Percentiles rank a stretch among this genome's conserved stretches.
phyloP scores from a whole-genome alignment of 2,329 filamentous ascomycete genomes.

The Fusarium protoensiforme region DNA sequence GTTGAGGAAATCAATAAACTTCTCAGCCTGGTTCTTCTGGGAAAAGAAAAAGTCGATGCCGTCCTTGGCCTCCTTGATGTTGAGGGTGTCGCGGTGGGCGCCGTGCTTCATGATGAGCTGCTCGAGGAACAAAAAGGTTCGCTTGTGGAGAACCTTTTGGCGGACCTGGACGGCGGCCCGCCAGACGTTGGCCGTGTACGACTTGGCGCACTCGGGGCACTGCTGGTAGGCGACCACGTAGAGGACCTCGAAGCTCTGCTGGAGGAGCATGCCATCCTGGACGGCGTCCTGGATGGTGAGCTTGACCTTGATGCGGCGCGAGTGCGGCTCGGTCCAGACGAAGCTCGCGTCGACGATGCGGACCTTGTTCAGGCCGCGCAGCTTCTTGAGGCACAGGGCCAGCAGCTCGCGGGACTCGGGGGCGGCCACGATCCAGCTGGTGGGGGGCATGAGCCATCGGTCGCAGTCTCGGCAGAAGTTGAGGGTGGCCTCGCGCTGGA shows the following conservation, averaged over 20 bases:
- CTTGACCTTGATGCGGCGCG: constrained; percentile 90
- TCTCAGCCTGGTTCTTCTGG: constrained; percentile 89
- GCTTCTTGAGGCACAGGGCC: constrained; percentile 88
- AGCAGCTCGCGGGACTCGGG: constrained; percentile 93
- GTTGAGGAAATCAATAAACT: constrained; percentile 89
- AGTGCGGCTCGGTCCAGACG: constrained; percentile 98
- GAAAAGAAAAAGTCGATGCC: constrained; percentile 97
- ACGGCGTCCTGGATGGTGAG: constrained; percentile 86
- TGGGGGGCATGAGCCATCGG: constrained; percentile 88
- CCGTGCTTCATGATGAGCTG: constrained; percentile 95
- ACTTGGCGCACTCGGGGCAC: constrained; percentile 94
- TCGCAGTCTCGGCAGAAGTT: constrained; percentile 97
- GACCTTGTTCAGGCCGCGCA: constrained; percentile 87
- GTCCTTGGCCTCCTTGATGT: constrained; percentile 97
- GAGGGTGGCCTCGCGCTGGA: constrained; percentile 89
- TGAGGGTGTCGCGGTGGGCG: constrained; percentile 92
- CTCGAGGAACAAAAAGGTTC: constrained; percentile 78
- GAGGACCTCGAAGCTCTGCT: constrained; percentile 95
- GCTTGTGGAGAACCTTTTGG: constrained; percentile 96
- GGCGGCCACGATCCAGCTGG: constrained; percentile 84
- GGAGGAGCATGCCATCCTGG: constrained; percentile 74
- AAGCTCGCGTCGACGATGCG: constrained; percentile 96
- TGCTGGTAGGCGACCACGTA: constrained; percentile 93
- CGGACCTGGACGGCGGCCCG: constrained; percentile 92
- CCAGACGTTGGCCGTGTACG: constrained; percentile 97